Base-by-base conservation (phyloP, 2,329 filamentous ascomycete species). In the Pezicula rhizophila region DNA sequence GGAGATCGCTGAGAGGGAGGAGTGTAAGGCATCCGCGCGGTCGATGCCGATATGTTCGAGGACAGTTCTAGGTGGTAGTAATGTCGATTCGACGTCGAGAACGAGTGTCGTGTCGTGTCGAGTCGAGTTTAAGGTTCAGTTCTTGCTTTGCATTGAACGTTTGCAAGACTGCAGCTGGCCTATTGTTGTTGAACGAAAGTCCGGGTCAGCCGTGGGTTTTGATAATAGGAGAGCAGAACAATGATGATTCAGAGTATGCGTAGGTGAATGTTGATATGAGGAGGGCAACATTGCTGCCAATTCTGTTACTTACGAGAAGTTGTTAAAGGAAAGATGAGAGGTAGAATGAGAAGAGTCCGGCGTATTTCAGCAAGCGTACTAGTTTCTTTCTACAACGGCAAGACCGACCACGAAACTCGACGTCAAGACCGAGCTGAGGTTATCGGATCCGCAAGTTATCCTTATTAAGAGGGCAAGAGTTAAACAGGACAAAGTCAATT, bases 11-110 rank as follows among this genome's bases (percentile, higher is more conserved):
- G 79, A 60, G 84, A 80, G 55, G 88, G 88, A 52, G 88, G 87
- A 69, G 88, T 93, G 75, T 93, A 93, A 81, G 88, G 88, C 88
- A 93, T 93, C 73, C 78, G 69, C 66, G 62, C 66, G 65, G 52
- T 52, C 47, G 50, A 50, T 34, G 47, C 51, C 34, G 34, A 41
- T 15, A 38, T 48, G 39, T 45, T 40, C 47, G 39, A 42, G 23
- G 18, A 10, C 46, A 42, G 48, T 34, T 17, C 41, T 40, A 37
- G 34, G 46, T 23, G 42, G 37, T 52, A 44, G 45, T 53, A 46
- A 55, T 39, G 45, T 31, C 46, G 53, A 46, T 47, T 56, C 52
- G 52, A 57, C 51, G 47, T 18, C 38, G 40, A 42, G 41, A 45
- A 35, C 35, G 43, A 48, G 25, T 46, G 51, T 57, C 52, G 25